Percentiles rank a stretch among this genome's conserved stretches.
Conservation (phyloP, 345 rosid genomes). For the Reutealis trisperma region DNA sequence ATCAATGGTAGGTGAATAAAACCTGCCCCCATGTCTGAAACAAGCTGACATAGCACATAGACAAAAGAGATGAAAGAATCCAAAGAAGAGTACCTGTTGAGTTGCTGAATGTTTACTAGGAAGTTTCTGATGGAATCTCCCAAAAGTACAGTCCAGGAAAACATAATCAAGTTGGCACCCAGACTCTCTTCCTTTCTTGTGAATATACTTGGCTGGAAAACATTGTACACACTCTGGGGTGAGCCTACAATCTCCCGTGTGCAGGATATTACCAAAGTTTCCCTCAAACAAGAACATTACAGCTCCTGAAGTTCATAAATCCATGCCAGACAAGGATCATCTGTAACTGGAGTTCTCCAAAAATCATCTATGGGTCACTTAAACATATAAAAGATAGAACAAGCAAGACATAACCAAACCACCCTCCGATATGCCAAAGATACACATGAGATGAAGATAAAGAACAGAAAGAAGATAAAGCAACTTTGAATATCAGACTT, state of each 20-base stretch:
- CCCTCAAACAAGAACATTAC: slow-evolving; percentile 97
- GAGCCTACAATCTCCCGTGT: slow-evolving; percentile 94
- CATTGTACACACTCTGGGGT: slow-evolving; percentile 57
- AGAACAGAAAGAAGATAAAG: neutral
- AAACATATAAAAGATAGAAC: slow-evolving; percentile 1
- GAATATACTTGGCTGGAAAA: slow-evolving; percentile 58
- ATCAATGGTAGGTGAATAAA: slow-evolving; percentile 3
- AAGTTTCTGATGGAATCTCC: slow-evolving; percentile 52
- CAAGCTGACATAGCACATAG: neutral
- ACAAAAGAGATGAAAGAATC: neutral
- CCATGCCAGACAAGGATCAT: slow-evolving; percentile 31
- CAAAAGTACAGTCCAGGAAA: slow-evolving; percentile 89
- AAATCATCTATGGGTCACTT: slow-evolving; percentile 10
- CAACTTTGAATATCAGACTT: neutral
- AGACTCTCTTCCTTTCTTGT: slow-evolving; percentile 50
- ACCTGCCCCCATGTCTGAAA: neutral
- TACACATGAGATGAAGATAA: neutral
- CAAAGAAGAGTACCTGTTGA: slow-evolving; percentile 54
- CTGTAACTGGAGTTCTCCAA: slow-evolving; percentile 28
- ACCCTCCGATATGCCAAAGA: neutral
- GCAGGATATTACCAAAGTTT: slow-evolving; percentile 74
- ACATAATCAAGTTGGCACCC: slow-evolving; percentile 60
- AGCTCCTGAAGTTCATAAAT: slow-evolving; percentile 64
- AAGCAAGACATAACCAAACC: neutral
- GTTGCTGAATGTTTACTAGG: slow-evolving; percentile 74